Percentiles rank a stretch among this genome's conserved stretches.
phyloP scores from a whole-genome alignment of 169 alveolate species.

The Babesia divergens region DNA sequence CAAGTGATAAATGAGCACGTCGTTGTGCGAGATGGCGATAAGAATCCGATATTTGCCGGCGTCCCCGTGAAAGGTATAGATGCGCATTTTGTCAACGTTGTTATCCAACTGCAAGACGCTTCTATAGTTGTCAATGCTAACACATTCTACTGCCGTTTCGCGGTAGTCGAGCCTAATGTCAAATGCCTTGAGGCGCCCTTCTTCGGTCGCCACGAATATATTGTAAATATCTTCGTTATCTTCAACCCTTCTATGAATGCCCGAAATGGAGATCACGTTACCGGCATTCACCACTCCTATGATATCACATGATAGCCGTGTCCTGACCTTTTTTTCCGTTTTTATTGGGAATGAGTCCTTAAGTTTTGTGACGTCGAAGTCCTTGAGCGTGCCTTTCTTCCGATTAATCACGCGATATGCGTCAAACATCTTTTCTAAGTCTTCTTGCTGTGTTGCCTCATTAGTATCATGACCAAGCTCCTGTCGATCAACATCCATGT shows the following conservation, averaged over 20 bases:
- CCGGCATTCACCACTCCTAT: background rate
- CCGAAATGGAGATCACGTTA: background rate
- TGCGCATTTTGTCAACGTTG: slow-evolving; percentile 12
- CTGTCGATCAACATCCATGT: background rate
- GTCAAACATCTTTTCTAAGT: background rate
- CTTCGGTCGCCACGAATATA: slow-evolving; percentile 1
- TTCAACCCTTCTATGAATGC: no score
- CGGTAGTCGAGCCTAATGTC: background rate
- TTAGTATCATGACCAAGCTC: slow-evolving; percentile 15
- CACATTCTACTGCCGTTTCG: background rate
- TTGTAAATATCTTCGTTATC: background rate
- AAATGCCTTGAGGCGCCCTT: background rate
- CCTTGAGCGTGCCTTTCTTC: no score
- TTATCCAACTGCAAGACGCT: background rate
- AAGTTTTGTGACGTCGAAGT: no score
- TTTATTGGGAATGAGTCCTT: background rate
- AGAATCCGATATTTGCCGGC: background rate
- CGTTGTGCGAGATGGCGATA: slow-evolving; percentile 17
- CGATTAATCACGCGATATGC: no score
- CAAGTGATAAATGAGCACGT: slow-evolving; percentile 12
- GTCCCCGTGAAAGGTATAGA: slow-evolving; percentile 1
- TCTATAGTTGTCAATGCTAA: background rate
- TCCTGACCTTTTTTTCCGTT: no score
- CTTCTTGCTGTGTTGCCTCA: background rate
- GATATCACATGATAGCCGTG: background rate